Percentiles rank a stretch among this genome's conserved stretches.
phyloP scores from a whole-genome alignment of 345 rosid genomes.

The Brassica carinata region DNA sequence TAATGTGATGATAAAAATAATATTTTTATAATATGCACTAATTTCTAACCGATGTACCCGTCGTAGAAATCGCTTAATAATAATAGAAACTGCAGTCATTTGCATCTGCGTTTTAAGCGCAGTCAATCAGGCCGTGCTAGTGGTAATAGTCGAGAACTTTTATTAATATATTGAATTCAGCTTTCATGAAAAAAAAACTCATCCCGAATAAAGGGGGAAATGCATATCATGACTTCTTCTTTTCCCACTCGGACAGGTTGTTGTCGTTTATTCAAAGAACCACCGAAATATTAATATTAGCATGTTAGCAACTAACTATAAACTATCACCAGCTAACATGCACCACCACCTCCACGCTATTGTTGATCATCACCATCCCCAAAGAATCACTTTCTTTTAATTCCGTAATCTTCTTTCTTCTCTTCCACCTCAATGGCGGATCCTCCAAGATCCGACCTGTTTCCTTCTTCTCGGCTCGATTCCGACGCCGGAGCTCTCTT shows the following conservation, averaged over 20 bases:
- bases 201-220: constrained; percentile 29
- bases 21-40: no score
- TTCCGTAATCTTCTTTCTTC: neutral
- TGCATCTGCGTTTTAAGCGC: no score
- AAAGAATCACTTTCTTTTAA: constrained; percentile 5
- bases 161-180: no score
- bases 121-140: no score
- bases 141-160: no score
- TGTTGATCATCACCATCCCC: neutral
- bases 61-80: no score
- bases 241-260: constrained; percentile 17
- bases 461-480: constrained; percentile 41
- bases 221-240: constrained; percentile 10
- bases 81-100: no score
- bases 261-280: constrained; percentile 2
- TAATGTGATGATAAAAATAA: no score
- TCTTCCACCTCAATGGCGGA: constrained; percentile 48
- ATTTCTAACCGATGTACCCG: no score
- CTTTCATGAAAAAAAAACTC: neutral
- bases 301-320: constrained; percentile 13
- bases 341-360: constrained; percentile 13
- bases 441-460: constrained; percentile 48
- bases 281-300: neutral
- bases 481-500: constrained; percentile 90
- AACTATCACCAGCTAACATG: constrained; percentile 17